These are phyloP conservation scores for Neonectria sp. DNA, from an alignment of 2,329 filamentous ascomycete species.

Conservation along the genomic window DNA sequence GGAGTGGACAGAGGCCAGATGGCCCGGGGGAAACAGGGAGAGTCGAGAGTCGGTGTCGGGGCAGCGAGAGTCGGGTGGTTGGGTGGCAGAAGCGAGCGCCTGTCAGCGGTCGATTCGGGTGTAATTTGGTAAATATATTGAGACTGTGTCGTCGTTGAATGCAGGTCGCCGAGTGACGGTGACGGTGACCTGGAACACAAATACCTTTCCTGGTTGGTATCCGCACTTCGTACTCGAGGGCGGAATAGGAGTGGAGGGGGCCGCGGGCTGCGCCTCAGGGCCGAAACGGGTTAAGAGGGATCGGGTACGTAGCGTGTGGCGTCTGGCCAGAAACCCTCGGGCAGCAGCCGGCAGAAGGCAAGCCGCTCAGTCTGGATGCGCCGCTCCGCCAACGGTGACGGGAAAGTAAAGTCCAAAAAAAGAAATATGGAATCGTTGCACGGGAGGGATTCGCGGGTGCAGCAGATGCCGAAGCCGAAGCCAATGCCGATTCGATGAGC, in stretches of 20 bases:
- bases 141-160: slow-evolving; percentile 22
- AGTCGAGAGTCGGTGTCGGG: slow-evolving; percentile 1
- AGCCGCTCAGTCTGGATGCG: not conserved
- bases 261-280: slow-evolving; percentile 43
- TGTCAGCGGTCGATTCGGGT: slow-evolving; percentile 1
- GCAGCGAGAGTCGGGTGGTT: slow-evolving; percentile 26
- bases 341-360: not conserved
- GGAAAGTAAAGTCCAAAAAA: not conserved
- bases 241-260: slow-evolving; percentile 33
- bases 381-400: not conserved
- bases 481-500: not conserved
- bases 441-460: not conserved
- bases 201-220: slow-evolving; percentile 20
- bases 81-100: not conserved
- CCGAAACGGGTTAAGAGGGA: slow-evolving; percentile 13
- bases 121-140: slow-evolving; percentile 23
- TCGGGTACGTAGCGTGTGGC: slow-evolving; percentile 19
- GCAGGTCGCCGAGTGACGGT: slow-evolving; percentile 46
- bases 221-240: slow-evolving; percentile 22
- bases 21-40: not conserved
- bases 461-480: not conserved
- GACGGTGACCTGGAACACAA: slow-evolving; percentile 38
- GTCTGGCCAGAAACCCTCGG: not conserved
- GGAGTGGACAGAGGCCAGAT: slow-evolving; percentile 27
- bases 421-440: not conserved